Conservation (phyloP, 768 basidiomycete genomes). For the Melanogaster broomeanus region DNA sequence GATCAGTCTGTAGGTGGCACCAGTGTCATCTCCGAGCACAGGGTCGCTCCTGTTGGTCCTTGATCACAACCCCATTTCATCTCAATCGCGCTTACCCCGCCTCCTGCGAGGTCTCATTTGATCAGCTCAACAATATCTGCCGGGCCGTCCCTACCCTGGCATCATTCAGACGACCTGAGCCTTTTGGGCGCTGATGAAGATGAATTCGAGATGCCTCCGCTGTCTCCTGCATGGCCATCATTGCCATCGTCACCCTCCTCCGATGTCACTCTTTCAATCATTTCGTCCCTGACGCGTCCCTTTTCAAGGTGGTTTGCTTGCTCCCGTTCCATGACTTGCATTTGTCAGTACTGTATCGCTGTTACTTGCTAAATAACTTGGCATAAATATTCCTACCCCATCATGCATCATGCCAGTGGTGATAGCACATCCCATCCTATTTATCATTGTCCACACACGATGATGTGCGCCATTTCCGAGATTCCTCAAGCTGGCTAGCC, state of each 20-base stretch:
- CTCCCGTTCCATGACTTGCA: too few relatives aligned
- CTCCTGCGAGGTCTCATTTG: slow-evolving; percentile 42
- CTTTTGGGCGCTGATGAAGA: slow-evolving; percentile 40
- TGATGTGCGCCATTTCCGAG: too few relatives aligned
- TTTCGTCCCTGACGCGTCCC: slow-evolving; percentile 35
- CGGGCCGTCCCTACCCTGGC: slow-evolving; percentile 53
- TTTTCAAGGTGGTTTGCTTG: too few relatives aligned
- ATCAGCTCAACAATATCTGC: slow-evolving; percentile 37
- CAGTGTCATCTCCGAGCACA: slow-evolving; percentile 37
- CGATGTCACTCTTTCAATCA: slow-evolving; percentile 33
- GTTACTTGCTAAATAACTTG: too few relatives aligned
- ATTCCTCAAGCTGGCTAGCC: too few relatives aligned
- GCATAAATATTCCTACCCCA: too few relatives aligned
- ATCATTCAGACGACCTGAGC: slow-evolving; percentile 73
- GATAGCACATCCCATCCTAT: too few relatives aligned
- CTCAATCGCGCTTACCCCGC: slow-evolving; percentile 44
- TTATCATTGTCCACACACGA: too few relatives aligned
- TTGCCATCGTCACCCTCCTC: slow-evolving; percentile 28
- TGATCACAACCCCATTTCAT: slow-evolving; percentile 24
- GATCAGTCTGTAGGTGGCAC: slow-evolving; percentile 51
- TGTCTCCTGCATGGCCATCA: slow-evolving; percentile 41
- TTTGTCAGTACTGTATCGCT: too few relatives aligned
- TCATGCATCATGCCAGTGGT: too few relatives aligned
- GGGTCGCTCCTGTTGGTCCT: too few relatives aligned
- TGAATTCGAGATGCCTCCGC: slow-evolving; percentile 17